These are phyloP conservation scores for Batkoa obscura DNA, from an alignment of 371 early-diverging fungal species.

Conservation along the genomic window DNA sequence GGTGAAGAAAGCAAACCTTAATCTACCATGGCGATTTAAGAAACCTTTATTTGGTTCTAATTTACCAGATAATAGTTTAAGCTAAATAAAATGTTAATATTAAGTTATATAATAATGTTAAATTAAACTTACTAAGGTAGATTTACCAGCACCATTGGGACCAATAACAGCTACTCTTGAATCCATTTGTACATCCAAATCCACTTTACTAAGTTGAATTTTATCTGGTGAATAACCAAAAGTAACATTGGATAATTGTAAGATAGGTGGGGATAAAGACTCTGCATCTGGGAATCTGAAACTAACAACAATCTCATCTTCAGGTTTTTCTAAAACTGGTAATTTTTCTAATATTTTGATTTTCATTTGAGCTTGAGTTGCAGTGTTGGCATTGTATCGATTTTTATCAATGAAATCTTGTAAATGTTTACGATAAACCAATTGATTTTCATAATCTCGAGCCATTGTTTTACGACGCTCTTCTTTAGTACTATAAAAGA, in stretches of 20 bases:
- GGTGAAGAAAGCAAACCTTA: conserved; percentile 88
- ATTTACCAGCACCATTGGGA: conserved; percentile 68
- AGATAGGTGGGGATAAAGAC: conserved; percentile 62
- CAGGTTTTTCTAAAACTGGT: conserved; percentile 76
- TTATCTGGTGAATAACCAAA: conserved; percentile 64
- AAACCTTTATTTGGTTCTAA: conserved; percentile 54
- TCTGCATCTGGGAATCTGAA: conserved; percentile 87
- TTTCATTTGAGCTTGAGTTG: conserved; percentile 94
- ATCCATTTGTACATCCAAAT: conserved; percentile 85
- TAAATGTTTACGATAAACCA: conserved; percentile 79
- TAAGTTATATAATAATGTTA: conserved; percentile 34
- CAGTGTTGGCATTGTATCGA: conserved; percentile 96
- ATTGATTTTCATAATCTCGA: conserved; percentile 87
- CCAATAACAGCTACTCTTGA: conserved; percentile 77
- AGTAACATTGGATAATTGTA: conserved; percentile 78
- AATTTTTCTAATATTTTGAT: conserved; percentile 96
- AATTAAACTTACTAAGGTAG: conserved; percentile 16
- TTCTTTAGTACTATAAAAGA: conserved; percentile 71
- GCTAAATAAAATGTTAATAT: conserved; percentile 26
- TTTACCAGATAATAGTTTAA: conserved; percentile 78
- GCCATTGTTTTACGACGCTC: conserved; percentile 78
- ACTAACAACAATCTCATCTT: conserved; percentile 59
- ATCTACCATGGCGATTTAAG: conserved; percentile 79
- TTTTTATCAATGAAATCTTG: conserved; percentile 97
- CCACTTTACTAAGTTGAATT: conserved; percentile 57